A percentile compares a stretch with the other conserved stretches of the same genome.
phyloP scores from a whole-genome alignment of 768 basidiomycete genomes.

The Phlebiopsis gigantea region DNA sequence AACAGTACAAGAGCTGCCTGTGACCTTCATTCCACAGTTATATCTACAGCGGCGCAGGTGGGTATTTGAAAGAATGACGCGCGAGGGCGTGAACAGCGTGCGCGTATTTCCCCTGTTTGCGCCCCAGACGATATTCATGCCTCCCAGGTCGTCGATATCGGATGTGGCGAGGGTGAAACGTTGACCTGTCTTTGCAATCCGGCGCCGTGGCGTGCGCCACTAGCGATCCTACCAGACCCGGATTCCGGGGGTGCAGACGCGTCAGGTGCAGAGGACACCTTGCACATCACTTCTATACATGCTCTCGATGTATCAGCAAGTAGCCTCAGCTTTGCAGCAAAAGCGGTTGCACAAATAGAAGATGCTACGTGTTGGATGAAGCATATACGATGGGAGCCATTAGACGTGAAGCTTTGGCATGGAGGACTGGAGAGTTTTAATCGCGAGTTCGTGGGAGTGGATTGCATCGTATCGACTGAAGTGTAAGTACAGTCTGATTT shows the following conservation, averaged over 20 bases:
- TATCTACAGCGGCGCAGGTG: conserved; percentile 24
- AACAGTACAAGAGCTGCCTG: conserved; percentile 16
- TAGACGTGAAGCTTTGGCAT: conserved; percentile 65
- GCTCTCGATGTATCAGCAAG: conserved; percentile 62
- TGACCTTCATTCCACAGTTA: conserved; percentile 24
- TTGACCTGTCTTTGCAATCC: conserved; percentile 68
- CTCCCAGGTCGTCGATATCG: conserved; percentile 69
- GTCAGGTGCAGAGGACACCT: conserved; percentile 29
- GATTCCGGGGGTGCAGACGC: not conserved
- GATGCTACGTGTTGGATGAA: not conserved
- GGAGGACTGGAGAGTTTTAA: conserved; percentile 71
- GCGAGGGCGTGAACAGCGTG: conserved; percentile 18
- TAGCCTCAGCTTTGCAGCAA: conserved; percentile 55
- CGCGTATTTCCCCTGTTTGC: not conserved
- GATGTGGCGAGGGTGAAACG: conserved; percentile 79
- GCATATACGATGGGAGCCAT: conserved; percentile 57
- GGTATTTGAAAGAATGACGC: conserved; percentile 24
- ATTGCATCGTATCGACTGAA: conserved; percentile 76
- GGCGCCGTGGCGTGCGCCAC: conserved; percentile 56
- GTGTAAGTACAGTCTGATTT: conserved; percentile 70
- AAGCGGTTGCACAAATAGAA: conserved; percentile 30
- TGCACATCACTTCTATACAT: conserved; percentile 51
- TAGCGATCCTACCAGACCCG: not conserved
- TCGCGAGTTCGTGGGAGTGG: conserved; percentile 52
- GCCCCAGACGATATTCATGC: not conserved